These are phyloP conservation scores for Sarocladiaceae sp. DNA, from an alignment of 2,329 filamentous ascomycete genomes.

Conservation along the genomic window DNA sequence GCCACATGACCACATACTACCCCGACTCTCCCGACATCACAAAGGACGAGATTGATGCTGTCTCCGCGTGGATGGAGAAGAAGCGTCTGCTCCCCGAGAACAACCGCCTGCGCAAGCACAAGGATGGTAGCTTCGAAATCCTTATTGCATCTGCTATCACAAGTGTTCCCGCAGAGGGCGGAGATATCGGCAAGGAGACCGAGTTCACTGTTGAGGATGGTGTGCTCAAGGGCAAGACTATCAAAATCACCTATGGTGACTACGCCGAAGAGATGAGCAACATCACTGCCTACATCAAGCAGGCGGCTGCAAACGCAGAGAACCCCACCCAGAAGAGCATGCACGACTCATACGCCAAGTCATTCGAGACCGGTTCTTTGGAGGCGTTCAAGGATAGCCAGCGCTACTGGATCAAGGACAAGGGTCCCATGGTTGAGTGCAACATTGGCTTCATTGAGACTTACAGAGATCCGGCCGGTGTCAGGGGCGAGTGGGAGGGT, in stretches of 20 bases:
- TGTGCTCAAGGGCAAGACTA: conserved; percentile 58
- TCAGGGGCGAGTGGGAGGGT: conserved; percentile 81
- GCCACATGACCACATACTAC: conserved; percentile 80
- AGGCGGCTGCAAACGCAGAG: conserved; percentile 63
- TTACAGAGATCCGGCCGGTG: conserved; percentile 76
- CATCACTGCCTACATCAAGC: conserved; percentile 62
- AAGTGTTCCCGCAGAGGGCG: conserved; percentile 54
- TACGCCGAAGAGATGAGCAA: conserved; percentile 66
- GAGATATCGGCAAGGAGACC: conserved; percentile 65
- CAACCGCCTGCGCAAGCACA: conserved; percentile 66
- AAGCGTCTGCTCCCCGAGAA: conserved; percentile 73
- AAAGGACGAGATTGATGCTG: conserved; percentile 66
- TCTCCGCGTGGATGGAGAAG: conserved; percentile 69
- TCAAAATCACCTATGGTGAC: conserved; percentile 73
- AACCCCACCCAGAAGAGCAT: conserved; percentile 73
- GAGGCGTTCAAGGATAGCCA: conserved; percentile 78
- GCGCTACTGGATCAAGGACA: conserved; percentile 77
- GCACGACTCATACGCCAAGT: conserved; percentile 69
- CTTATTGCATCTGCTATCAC: conserved; percentile 67
- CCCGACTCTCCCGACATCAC: conserved; percentile 71
- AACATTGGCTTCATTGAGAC: conserved; percentile 85
- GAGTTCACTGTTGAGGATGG: conserved; percentile 58
- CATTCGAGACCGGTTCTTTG: conserved; percentile 70
- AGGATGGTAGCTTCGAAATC: conserved; percentile 63
- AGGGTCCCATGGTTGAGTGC: conserved; percentile 73